A percentile compares a stretch with the other conserved stretches of the same genome.
phyloP scores from a whole-genome alignment of 306 rosid genomes.

The Mimosa bimucronata region DNA sequence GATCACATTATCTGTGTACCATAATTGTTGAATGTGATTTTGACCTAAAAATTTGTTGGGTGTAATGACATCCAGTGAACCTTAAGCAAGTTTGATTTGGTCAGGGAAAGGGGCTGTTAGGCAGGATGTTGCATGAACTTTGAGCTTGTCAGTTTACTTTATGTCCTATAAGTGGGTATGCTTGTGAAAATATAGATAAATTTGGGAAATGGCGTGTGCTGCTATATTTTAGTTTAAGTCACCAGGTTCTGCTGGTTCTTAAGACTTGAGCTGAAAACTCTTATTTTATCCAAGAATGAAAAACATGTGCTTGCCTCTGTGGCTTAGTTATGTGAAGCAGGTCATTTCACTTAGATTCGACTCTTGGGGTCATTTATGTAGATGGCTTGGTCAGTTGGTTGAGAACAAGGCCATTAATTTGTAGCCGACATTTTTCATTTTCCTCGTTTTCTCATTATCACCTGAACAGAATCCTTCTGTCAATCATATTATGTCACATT shows the following conservation, averaged over 20 bases:
- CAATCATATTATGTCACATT: not conserved
- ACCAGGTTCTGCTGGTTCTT: not conserved
- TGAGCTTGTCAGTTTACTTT: not conserved
- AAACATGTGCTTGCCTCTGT: not conserved
- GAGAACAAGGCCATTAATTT: not conserved
- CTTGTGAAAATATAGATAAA: not conserved
- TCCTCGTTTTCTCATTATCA: not conserved
- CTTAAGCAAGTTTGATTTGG: constrained; percentile 4
- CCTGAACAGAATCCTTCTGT: not conserved
- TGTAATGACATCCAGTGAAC: not conserved
- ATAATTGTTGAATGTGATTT: constrained; percentile 12
- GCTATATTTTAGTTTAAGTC: not conserved
- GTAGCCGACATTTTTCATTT: not conserved
- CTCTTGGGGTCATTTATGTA: not conserved
- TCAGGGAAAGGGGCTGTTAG: not conserved
- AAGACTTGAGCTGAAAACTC: constrained; percentile 1
- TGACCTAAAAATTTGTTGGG: not conserved
- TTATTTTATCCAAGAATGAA: not conserved
- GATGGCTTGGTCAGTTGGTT: not conserved
- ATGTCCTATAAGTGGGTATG: not conserved
- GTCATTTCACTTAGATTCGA: constrained; percentile 11
- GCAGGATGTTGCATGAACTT: not conserved
- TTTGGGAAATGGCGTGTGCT: not conserved
- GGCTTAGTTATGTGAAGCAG: not conserved
- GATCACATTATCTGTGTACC: not conserved